phyloP scores from a whole-genome alignment of 176 grass and related monocot species.

The Dactylis glomerata region DNA sequence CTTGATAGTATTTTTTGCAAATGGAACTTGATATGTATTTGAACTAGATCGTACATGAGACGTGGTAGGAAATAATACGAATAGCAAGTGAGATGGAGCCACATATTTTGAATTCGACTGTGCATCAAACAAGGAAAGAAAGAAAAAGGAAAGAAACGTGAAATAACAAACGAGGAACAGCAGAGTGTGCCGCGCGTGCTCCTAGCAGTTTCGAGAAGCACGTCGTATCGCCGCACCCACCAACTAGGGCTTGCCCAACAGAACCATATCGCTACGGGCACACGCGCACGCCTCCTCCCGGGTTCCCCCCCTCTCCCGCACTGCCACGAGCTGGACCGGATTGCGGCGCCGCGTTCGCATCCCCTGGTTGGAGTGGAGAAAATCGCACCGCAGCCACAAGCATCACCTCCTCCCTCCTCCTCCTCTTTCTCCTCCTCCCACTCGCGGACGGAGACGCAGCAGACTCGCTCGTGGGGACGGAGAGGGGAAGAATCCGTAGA shows the following conservation, averaged over 20 bases:
- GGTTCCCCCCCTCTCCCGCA: not conserved
- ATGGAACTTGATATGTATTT: not conserved
- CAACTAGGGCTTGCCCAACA: not conserved
- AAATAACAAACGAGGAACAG: too few relatives aligned
- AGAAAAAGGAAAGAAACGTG: not conserved
- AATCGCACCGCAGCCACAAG: conserved; percentile 6
- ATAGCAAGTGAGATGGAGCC: not conserved
- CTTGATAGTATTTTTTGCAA: too few relatives aligned
- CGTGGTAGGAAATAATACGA: too few relatives aligned
- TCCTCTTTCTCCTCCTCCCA: not conserved
- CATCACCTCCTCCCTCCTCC: not conserved
- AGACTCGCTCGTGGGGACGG: not conserved
- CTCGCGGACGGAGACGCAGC: not conserved
- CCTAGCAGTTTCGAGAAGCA: conserved; percentile 2
- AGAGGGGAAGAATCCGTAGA: conserved; percentile 24
- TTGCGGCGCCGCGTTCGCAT: conserved; percentile 15
- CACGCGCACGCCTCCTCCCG: not conserved
- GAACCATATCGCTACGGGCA: not conserved
- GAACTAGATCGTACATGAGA: not conserved
- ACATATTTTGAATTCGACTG: not conserved
- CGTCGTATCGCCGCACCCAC: not conserved
- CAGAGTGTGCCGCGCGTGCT: not conserved
- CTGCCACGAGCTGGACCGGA: not conserved
- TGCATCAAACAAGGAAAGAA: not conserved
- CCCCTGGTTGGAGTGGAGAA: not conserved